Evolutionary conservation across 208 protist genomes (phyloP).

Genomic region (Leishmania lainsoni): DNA sequence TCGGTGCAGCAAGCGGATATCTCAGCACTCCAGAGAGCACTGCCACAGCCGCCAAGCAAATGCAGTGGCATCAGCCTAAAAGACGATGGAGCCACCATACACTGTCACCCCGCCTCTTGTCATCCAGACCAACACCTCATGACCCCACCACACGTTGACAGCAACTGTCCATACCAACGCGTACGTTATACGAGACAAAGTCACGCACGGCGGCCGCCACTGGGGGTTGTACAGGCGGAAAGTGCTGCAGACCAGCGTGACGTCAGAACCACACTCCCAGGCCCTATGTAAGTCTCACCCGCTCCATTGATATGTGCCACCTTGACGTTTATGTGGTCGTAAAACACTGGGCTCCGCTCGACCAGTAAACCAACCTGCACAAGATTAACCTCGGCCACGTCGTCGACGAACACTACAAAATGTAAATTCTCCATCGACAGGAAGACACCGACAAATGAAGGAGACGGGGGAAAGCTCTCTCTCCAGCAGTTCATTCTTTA

Average conservation of each 20-base stretch:
- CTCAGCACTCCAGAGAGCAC: neutral
- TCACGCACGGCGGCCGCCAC: slow-evolving; percentile 8
- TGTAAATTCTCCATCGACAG: slow-evolving; percentile 13
- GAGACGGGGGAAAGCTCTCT: neutral
- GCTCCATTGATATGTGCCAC: slow-evolving; percentile 1
- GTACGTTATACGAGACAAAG: neutral
- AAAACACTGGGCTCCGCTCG: slow-evolving; percentile 1
- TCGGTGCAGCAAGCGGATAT: no score
- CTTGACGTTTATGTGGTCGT: slow-evolving; percentile 10
- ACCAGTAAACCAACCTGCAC: neutral
- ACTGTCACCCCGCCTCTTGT: slow-evolving; percentile 6
- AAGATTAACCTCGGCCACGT: neutral
- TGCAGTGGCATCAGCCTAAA: neutral
- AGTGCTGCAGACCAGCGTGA: slow-evolving; percentile 13
- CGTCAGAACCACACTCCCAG: slow-evolving; percentile 13
- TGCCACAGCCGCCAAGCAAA: neutral
- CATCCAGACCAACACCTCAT: slow-evolving; percentile 1
- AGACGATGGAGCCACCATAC: neutral
- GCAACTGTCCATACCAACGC: slow-evolving; percentile 8
- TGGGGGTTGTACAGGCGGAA: slow-evolving; percentile 8
- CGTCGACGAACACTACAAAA: slow-evolving; percentile 5
- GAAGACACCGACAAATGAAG: neutral
- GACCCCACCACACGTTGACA: neutral
- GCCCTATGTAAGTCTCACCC: slow-evolving; percentile 10
- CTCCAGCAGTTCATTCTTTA: neutral